These are phyloP conservation scores for Hysterium pulicare DNA, from an alignment of 2,329 filamentous ascomycete genomes.

Conservation along the genomic window DNA sequence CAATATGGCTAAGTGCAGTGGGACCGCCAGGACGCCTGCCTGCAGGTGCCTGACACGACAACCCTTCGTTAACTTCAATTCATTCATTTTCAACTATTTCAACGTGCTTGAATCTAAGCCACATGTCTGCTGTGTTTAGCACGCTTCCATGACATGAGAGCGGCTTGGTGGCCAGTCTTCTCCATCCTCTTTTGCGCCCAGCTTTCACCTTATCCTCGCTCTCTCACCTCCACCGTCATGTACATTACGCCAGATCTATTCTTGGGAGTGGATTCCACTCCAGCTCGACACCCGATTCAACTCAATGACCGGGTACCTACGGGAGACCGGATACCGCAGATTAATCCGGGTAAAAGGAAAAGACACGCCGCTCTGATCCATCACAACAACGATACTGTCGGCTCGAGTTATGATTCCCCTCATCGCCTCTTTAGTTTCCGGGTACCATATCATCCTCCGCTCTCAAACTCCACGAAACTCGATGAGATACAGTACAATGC, in stretches of 20 bases:
- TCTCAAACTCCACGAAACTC: background rate
- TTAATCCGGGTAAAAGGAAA: slow-evolving; percentile 31
- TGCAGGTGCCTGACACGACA: background rate
- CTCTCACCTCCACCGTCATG: slow-evolving; percentile 16
- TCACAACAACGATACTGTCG: slow-evolving; percentile 1
- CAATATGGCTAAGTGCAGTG: background rate
- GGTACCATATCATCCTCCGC: background rate
- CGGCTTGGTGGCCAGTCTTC: background rate
- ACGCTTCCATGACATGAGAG: background rate
- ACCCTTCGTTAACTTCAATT: background rate
- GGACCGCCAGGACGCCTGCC: background rate
- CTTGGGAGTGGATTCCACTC: slow-evolving; percentile 14
- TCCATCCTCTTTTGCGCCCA: background rate
- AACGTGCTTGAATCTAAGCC: background rate
- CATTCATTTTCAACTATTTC: background rate
- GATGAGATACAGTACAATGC: background rate
- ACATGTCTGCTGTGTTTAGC: background rate
- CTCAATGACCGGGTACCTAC: slow-evolving; percentile 14
- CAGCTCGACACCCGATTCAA: slow-evolving; percentile 7
- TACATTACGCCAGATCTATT: slow-evolving; percentile 38
- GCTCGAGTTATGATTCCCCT: slow-evolving; percentile 12
- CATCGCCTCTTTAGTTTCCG: background rate
- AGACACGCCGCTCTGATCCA: slow-evolving; percentile 13
- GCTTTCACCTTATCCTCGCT: background rate
- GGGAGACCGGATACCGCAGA: slow-evolving; percentile 16